Base-by-base conservation (phyloP, 345 rosid genomes). In the Lumnitzera littorea region DNA sequence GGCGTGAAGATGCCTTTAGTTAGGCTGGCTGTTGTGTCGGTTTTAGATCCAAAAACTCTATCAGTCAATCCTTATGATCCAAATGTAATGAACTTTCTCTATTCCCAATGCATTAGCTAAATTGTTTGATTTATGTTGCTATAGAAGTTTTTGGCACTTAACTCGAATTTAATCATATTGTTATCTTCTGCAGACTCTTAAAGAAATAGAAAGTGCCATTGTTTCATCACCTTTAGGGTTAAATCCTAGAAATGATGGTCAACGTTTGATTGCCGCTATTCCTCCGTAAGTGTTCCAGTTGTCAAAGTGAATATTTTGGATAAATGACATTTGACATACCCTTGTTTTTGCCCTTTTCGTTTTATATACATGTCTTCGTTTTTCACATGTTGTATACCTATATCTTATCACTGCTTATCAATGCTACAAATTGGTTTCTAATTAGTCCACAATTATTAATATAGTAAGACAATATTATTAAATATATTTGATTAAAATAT, bases 21-120 rank as follows among this genome's bases (percentile, higher is more conserved):
- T 80, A 95, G 88, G 72, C 47, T 88, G 57, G 99, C 97, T 70
- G 80, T 84, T 58, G 97, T 94, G 69, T 84, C 96, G 9, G 95
- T 90, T n/a, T 10, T 94, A 3, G 99, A 94, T 77, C 68, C 89
- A 0, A 90, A 94, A 68, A 94, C 99, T 0, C 67, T 94, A 31
- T 94, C 95, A 10, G 74, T 90, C 23, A 94, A 90, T 78, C 97
- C 99, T 2, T 94, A 88, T 41, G 96, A 94, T 87, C 92, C 95
- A 50, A 74, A 79, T 73, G 97, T 92, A 80, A 83, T 68, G 15
- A 48, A 14, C 58, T 53, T 10, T 59, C 50, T 55, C 60, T 48
- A 6, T 15, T 29, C 48, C 9, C 57, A 46, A n/a, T 59, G 50
- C 64, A 31, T 51, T 15, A 50, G 13, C 53, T 24, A 25, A 12